Percentiles rank a stretch among this genome's conserved stretches.
phyloP scores from a whole-genome alignment of 345 rosid genomes.

The Turritis glabra region DNA sequence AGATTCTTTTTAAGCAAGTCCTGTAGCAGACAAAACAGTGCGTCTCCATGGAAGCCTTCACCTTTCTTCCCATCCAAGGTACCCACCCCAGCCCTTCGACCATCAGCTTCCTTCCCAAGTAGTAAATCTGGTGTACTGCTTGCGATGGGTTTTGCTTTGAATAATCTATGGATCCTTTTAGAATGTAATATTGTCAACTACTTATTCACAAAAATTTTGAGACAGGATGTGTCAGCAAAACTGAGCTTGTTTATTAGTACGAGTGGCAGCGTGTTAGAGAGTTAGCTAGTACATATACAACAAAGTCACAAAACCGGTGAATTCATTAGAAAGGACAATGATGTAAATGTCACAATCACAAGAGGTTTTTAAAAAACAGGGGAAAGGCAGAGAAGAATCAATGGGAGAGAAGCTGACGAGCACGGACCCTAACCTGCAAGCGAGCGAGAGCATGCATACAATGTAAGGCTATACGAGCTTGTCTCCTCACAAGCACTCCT shows the following conservation, averaged over 20 bases:
- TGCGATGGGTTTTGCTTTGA: too few relatives aligned
- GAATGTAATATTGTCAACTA: neutral
- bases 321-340: conserved; percentile 12
- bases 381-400: neutral
- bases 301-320: conserved; percentile 11
- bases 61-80: conserved; percentile 36
- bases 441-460: conserved; percentile 80
- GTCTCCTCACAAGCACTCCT: conserved; percentile 64
- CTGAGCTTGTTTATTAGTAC: conserved; percentile 17
- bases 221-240: conserved; percentile 5
- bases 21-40: neutral
- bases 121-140: too few relatives aligned
- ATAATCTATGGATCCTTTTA: conserved; percentile 18
- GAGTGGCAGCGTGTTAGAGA: conserved; percentile 17
- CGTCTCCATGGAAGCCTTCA: neutral
- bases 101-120: too few relatives aligned
- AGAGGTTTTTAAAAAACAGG: neutral
- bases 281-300: conserved; percentile 34
- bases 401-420: conserved; percentile 61
- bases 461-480: conserved; percentile 63
- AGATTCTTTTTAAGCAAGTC: too few relatives aligned
- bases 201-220: neutral
- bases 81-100: too few relatives aligned
- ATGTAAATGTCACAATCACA: conserved; percentile 36
- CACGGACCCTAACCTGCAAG: conserved; percentile 74